Evolutionary conservation across 441 rosid genomes (phyloP), one percentile per base, ranked within the genome.

Genomic region (Raphanus hybrid): DNA sequence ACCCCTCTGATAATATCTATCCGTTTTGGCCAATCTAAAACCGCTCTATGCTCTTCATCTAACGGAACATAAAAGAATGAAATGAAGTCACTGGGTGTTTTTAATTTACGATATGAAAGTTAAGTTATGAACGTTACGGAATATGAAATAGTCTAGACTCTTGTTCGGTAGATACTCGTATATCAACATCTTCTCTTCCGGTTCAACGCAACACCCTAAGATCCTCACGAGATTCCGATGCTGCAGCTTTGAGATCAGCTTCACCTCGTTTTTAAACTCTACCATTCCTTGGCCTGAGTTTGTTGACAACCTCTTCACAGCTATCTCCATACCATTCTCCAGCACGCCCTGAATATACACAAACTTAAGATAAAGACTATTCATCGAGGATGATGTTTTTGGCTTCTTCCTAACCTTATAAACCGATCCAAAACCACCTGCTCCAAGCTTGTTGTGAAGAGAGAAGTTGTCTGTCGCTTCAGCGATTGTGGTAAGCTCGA

Each of bases 211-310:
- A 15, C 80, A 88, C 5, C 93, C 93, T 2, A 87, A 26, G 60
- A 88, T 83, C 73, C 82, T 85, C 32, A 89, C 92, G 7, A 92
- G 97, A 81, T 92, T 90, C 10, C 92, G 80, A 52, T 87, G 97
- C 70, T 89, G 97, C 64, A 90, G 85, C 66, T 87, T 89, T 3
- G 87, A 86, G 16, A 89, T 86, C 61, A 89, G 35, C 48, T 23
- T 39, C 2, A 89, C 77, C 78, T 92, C 97, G 29, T 85, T 92
- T 76, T 81, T 84, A 37, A 92, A 89, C 73, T 92, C 92, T 60
- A 71, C 64, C 29, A 73, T 61, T 70, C 93, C 95, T 76, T 92
- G 93, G 1, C 87, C 83, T 0, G 95, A 90, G 60, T 18, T 63
- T 20, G 8, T 80, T 0, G 92, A 87, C 12, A 92, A 66, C 35